A percentile compares a stretch with the other conserved stretches of the same genome.
phyloP scores from a whole-genome alignment of 345 rosid species.

The Angophora floribunda region DNA sequence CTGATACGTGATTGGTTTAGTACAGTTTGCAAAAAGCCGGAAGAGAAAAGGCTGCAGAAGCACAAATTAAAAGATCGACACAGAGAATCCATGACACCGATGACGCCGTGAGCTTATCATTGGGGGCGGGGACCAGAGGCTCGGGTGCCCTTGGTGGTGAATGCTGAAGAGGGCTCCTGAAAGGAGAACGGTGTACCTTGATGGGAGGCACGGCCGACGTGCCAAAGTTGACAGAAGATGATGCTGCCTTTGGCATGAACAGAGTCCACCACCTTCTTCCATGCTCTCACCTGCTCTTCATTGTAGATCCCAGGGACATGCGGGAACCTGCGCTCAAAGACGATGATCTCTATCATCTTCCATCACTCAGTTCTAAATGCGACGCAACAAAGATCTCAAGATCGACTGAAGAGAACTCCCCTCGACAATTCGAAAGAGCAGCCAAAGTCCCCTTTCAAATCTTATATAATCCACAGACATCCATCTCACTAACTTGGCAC shows the following conservation, averaged over 20 bases:
- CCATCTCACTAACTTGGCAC: not conserved
- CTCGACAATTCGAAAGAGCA: not conserved
- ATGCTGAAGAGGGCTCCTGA: not conserved
- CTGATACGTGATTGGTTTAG: not conserved
- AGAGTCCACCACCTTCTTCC: conserved; percentile 76
- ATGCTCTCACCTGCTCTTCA: conserved; percentile 78
- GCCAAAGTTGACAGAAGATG: conserved; percentile 95
- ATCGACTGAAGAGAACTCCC: not conserved
- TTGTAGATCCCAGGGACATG: conserved; percentile 88
- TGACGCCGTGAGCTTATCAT: not conserved
- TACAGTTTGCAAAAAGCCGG: not conserved
- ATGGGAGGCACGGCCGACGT: conserved; percentile 95
- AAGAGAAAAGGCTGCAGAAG: not conserved
- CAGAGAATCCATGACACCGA: not conserved
- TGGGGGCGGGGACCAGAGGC: not conserved
- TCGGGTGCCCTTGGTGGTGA: not conserved
- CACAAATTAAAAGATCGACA: not conserved
- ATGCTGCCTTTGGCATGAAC: conserved; percentile 81
- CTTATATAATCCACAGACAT: not conserved
- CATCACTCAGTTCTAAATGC: not conserved
- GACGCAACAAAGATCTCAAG: not conserved
- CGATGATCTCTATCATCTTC: not conserved
- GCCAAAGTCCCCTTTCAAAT: not conserved
- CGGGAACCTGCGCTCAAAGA: conserved; percentile 51
- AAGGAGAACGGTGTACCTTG: conserved; percentile 12